Evolutionary conservation across 2,329 filamentous ascomycete species (phyloP).

Genomic region (Apiospora sp.): DNA sequence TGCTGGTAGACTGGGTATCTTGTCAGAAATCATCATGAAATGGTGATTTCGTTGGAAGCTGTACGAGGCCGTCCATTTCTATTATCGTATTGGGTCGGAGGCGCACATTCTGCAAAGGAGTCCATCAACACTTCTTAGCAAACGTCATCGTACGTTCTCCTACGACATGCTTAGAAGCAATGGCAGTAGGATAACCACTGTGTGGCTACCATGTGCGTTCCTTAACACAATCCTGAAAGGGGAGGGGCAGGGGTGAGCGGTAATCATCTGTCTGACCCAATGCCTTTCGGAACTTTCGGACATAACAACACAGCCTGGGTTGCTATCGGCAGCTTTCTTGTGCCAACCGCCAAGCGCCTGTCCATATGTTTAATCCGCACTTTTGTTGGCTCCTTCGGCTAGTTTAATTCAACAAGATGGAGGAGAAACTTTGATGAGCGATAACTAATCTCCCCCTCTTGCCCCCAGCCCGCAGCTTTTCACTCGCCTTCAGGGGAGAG

Average conservation of each 20-base stretch:
- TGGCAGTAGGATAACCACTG: too few relatives aligned
- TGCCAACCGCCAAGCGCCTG: neutral
- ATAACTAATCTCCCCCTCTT: neutral
- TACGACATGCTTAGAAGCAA: neutral
- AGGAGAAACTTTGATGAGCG: neutral
- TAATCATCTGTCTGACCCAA: neutral
- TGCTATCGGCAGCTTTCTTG: neutral
- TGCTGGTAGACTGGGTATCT: neutral
- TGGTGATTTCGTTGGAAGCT: neutral
- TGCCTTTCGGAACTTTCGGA: neutral
- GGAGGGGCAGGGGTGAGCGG: too few relatives aligned
- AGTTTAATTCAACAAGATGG: neutral
- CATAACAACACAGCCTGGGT: neutral
- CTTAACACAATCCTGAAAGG: too few relatives aligned
- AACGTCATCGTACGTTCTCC: neutral
- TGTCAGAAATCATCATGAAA: too few relatives aligned
- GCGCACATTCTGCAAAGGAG: neutral
- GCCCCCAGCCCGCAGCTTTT: neutral
- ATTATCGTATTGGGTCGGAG: neutral
- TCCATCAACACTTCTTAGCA: neutral
- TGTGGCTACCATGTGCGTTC: neutral
- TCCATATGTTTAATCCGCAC: neutral
- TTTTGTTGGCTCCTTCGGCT: neutral
- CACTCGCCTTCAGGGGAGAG: neutral
- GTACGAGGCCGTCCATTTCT: neutral